A percentile compares a stretch with the other conserved stretches of the same genome.
Conservation (phyloP, 768 basidiomycete genomes). For the Termitomyces sp. region DNA sequence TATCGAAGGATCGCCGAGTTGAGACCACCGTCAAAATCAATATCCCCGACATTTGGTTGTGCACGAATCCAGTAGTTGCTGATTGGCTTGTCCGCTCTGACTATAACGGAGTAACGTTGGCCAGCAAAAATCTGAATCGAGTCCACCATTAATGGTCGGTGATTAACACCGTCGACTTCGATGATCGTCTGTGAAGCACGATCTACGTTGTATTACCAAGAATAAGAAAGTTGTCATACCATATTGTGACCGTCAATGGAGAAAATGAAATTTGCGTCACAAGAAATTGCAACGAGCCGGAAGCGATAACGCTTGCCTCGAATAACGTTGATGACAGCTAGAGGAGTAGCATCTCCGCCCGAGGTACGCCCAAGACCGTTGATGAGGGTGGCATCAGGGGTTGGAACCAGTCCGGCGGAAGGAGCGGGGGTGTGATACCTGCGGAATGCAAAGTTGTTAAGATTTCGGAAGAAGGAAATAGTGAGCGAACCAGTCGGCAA, state of each 20-base stretch:
- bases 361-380: not conserved
- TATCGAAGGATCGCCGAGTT: constrained; percentile 12
- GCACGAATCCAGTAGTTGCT: constrained; percentile 8
- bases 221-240: constrained; percentile 12
- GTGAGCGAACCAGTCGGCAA: constrained; percentile 1
- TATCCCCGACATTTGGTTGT: not conserved
- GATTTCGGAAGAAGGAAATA: no score
- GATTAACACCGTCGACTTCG: constrained; percentile 8
- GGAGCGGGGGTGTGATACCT: not conserved
- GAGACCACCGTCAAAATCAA: not conserved
- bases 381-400: not conserved
- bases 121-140: constrained; percentile 4
- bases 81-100: not conserved
- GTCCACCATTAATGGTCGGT: not conserved
- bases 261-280: constrained; percentile 36
- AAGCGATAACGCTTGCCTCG: constrained; percentile 32
- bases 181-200: not conserved
- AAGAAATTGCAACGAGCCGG: constrained; percentile 30
- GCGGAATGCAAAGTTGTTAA: not conserved
- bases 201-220: not conserved
- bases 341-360: constrained; percentile 17
- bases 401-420: not conserved
- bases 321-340: constrained; percentile 32
- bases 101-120: constrained; percentile 1
- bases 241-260: constrained; percentile 42